Evolutionary conservation across 768 basidiomycete species (phyloP), one percentile per base, ranked within the genome.

Genomic region (Tulasnella sp.): DNA sequence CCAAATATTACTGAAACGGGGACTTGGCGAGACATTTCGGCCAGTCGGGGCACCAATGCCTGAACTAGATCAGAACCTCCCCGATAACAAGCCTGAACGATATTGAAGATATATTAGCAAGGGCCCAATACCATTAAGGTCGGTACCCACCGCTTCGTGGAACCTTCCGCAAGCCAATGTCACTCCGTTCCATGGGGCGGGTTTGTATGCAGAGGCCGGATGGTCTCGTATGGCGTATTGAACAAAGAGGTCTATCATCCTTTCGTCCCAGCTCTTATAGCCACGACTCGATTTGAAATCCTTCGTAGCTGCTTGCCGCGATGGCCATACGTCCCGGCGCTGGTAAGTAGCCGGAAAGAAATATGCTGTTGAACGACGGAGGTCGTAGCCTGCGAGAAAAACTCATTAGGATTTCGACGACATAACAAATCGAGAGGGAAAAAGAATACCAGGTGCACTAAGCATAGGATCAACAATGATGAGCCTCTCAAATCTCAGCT

Each of bases 261-360:
- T 27, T 21, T 73, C 72, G 42, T 79, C 71, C 78, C 78, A 79
- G 27, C 12, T 34, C 52, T 79, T 79, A 34, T 79, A 79, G 24
- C 78, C 78, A 42, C 44, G 73, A 16, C 42, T 74, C 6, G 78
- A 72, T n/a, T 27, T 34, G 38, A 79, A 72, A 34, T 79, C 78
- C 36, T 79, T 72, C 38, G 48, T 5, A 12, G 78, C 78, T 24
- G 78, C 78, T 72, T 72, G 19, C 16, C 48, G 38, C n/a, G 78
- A 79, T 27, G 78, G 78, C 78, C 78, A 79, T 24, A 79, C 78
- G 27, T 79, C 78, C 27, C 71, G 78, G 39, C 78, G 71, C 46
- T 79, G 78, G 39, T 79, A 79, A 6, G 78, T 48, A 1, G 71
- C 40, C 12, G 27, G 31, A 40, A 73, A 36, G 39, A 46, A 73